phyloP scores from a whole-genome alignment of 139 green algal species.

The Micractinium sp. region DNA sequence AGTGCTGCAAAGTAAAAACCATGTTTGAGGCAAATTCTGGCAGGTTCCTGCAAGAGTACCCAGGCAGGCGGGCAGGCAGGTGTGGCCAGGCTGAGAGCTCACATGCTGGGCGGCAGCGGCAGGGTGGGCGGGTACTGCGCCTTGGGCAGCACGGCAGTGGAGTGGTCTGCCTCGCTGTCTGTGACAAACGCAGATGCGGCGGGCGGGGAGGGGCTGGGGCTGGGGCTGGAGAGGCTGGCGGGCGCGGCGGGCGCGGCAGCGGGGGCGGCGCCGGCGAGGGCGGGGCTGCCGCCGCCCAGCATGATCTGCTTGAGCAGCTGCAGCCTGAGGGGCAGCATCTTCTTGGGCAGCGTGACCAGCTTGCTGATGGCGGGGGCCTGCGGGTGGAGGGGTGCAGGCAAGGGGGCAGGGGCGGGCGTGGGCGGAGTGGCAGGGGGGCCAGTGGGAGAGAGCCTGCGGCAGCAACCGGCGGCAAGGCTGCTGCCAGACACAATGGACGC shows the following conservation, averaged over 20 bases:
- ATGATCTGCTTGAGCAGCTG: constrained; percentile 1
- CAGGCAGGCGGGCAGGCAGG: neutral
- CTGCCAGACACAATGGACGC: neutral
- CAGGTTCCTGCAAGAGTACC: neutral
- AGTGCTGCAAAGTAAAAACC: neutral
- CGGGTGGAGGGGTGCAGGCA: neutral
- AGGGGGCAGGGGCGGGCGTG: neutral
- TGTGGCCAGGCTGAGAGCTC: neutral
- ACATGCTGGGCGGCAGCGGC: neutral
- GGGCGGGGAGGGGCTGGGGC: neutral
- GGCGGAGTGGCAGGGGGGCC: neutral
- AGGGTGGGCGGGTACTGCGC: neutral
- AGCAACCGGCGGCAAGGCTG: too few species aligned
- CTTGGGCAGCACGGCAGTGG: neutral
- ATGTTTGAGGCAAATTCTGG: neutral
- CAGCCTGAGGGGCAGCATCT: constrained; percentile 21
- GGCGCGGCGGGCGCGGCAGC: neutral
- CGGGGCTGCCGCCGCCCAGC: neutral
- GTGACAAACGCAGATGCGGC: neutral
- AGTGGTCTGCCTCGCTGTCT: neutral
- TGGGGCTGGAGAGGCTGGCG: neutral
- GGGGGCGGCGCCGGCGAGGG: neutral
- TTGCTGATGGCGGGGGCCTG: neutral
- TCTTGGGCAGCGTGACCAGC: constrained; percentile 26
- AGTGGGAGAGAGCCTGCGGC: neutral